Evolutionary conservation across 2,329 filamentous ascomycete genomes (phyloP).

Genomic region (Cordyceps fumosorosea): DNA sequence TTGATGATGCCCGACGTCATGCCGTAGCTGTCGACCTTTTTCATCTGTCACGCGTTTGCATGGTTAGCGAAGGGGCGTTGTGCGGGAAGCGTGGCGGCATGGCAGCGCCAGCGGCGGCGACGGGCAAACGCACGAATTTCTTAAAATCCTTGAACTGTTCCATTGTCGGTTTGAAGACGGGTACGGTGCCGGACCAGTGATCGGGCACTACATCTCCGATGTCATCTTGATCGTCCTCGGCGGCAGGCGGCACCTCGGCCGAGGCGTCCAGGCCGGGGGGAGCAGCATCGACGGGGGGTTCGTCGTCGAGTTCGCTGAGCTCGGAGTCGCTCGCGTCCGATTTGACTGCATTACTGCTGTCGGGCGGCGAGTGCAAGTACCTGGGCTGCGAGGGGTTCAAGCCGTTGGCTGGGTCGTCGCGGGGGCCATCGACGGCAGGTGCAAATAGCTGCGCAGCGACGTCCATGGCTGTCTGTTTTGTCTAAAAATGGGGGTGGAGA

Average conservation of each 20-base stretch:
- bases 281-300: constrained; percentile 32
- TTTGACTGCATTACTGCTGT: constrained; percentile 55
- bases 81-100: not conserved
- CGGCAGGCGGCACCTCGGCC: constrained; percentile 19
- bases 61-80: constrained; percentile 4
- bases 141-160: constrained; percentile 91
- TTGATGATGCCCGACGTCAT: constrained; percentile 98
- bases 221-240: constrained; percentile 45
- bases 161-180: constrained; percentile 94
- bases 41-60: constrained; percentile 43
- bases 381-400: constrained; percentile 30
- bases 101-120: not conserved
- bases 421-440: constrained; percentile 21
- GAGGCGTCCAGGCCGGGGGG: constrained; percentile 11
- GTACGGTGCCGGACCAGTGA: constrained; percentile 85
- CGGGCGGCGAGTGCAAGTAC: constrained; percentile 56
- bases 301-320: constrained; percentile 58
- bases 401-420: constrained; percentile 26
- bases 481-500: not conserved
- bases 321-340: constrained; percentile 58
- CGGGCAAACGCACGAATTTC: constrained; percentile 60
- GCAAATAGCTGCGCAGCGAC: constrained; percentile 9
- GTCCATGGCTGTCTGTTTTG: constrained; percentile 1
- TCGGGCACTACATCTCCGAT: constrained; percentile 76
- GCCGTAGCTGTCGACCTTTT: constrained; percentile 84